Percentiles rank a stretch among this genome's conserved stretches.
These are phyloP conservation scores for Otatea glauca DNA, from an alignment of 176 grass and related monocot genomes.

Conservation along the genomic window DNA sequence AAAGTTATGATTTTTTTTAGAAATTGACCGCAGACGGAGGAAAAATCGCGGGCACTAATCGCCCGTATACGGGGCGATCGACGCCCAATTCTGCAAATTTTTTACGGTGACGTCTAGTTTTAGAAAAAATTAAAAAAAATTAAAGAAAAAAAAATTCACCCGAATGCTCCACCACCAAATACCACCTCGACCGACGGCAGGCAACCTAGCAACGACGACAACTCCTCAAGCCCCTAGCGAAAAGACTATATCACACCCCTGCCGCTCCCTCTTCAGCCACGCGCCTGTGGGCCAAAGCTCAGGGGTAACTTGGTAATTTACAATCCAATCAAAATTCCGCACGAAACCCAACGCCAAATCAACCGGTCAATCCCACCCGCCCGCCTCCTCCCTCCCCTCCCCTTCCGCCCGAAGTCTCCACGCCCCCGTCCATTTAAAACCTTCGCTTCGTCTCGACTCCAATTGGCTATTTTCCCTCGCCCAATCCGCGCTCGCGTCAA, in stretches of 20 bases:
- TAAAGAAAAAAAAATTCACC: too few species aligned
- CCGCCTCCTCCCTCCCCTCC: background rate
- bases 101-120: too few species aligned
- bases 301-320: background rate
- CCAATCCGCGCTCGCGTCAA: slow-evolving; percentile 46
- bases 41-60: too few species aligned
- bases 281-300: too few species aligned
- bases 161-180: slow-evolving; percentile 55
- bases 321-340: slow-evolving; percentile 23
- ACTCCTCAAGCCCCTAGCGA: background rate
- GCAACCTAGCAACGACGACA: slow-evolving; percentile 29
- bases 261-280: too few species aligned
- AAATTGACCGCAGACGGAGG: too few species aligned
- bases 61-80: too few species aligned
- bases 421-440: slow-evolving; percentile 56
- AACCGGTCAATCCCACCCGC: slow-evolving; percentile 27
- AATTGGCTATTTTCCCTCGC: slow-evolving; percentile 23
- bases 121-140: too few species aligned
- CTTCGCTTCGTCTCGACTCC: slow-evolving; percentile 55
- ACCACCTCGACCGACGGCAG: slow-evolving; percentile 52
- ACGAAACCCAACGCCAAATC: slow-evolving; percentile 35
- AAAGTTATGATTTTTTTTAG: too few species aligned
- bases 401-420: slow-evolving; percentile 48
- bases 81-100: too few species aligned
- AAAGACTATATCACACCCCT: slow-evolving; percentile 29